A percentile compares a stretch with the other conserved stretches of the same genome.
phyloP scores from a whole-genome alignment of 148 eudicot species.

The Arbutus unedo region DNA sequence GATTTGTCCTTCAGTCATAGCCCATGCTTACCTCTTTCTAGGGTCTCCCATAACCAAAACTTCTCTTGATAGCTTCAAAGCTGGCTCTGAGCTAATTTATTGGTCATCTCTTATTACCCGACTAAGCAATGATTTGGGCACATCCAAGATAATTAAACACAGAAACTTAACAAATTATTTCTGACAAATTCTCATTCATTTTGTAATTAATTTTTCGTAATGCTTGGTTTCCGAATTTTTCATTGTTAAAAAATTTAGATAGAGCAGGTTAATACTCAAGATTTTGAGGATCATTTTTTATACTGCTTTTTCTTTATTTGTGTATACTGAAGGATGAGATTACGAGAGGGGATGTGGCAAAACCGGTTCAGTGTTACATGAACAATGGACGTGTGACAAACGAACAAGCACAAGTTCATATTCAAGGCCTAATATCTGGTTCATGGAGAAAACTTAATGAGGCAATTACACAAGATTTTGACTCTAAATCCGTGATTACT shows the following conservation, averaged over 20 bases:
- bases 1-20: constrained; percentile 15
- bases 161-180: no score
- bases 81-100: neutral
- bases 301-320: neutral
- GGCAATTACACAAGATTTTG: neutral
- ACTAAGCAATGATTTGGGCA: constrained; percentile 19
- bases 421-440: neutral
- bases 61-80: constrained; percentile 4
- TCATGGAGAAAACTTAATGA: constrained; percentile 21
- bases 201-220: no score
- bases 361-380: constrained; percentile 18
- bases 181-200: no score
- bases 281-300: neutral
- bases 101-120: constrained; percentile 18
- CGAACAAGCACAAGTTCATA: constrained; percentile 14
- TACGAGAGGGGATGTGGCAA: constrained; percentile 21
- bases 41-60: neutral
- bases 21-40: constrained; percentile 12
- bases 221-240: no score
- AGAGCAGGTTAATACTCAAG: no score
- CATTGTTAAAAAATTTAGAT: no score
- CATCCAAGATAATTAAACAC: constrained; percentile 10
- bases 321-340: constrained; percentile 14
- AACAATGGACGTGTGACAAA: neutral
- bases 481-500: neutral